phyloP scores from a whole-genome alignment of 805 yeast species.

The Yamadazyma sp. region DNA sequence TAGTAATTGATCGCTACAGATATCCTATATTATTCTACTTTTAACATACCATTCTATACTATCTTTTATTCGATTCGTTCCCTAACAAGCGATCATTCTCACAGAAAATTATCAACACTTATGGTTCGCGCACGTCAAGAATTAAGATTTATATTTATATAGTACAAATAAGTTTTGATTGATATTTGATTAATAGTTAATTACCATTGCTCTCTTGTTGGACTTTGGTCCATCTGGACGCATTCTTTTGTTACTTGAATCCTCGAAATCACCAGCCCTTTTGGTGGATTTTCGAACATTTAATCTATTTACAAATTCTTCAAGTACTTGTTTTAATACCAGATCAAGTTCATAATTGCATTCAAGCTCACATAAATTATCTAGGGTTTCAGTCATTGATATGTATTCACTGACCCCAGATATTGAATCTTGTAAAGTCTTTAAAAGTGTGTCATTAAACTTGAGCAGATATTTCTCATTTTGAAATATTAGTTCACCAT shows the following conservation, averaged over 20 bases:
- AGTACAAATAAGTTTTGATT: too few relatives aligned
- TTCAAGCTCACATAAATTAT: too few relatives aligned
- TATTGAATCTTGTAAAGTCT: too few relatives aligned
- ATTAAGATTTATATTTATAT: too few relatives aligned
- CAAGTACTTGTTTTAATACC: neutral
- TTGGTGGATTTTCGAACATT: constrained; percentile 7
- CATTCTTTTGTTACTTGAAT: constrained; percentile 8
- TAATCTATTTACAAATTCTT: constrained; percentile 3
- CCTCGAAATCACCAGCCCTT: constrained; percentile 4
- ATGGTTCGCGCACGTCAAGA: too few relatives aligned
- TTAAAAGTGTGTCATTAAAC: too few relatives aligned
- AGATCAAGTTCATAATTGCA: too few relatives aligned
- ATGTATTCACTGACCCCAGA: too few relatives aligned
- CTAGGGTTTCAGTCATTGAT: too few relatives aligned
- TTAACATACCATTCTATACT: neutral
- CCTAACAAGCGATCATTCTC: too few relatives aligned
- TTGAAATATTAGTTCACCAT: neutral
- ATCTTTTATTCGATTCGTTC: neutral
- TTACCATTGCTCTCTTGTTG: neutral
- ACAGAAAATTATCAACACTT: too few relatives aligned
- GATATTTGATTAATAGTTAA: neutral
- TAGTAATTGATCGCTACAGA: constrained; percentile 1
- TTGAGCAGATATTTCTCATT: too few relatives aligned
- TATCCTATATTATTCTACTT: neutral
- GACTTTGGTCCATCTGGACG: neutral